Percentiles rank a stretch among this genome's conserved stretches.
phyloP scores from a whole-genome alignment of 441 rosid species.

The Erysimum cheiri region DNA sequence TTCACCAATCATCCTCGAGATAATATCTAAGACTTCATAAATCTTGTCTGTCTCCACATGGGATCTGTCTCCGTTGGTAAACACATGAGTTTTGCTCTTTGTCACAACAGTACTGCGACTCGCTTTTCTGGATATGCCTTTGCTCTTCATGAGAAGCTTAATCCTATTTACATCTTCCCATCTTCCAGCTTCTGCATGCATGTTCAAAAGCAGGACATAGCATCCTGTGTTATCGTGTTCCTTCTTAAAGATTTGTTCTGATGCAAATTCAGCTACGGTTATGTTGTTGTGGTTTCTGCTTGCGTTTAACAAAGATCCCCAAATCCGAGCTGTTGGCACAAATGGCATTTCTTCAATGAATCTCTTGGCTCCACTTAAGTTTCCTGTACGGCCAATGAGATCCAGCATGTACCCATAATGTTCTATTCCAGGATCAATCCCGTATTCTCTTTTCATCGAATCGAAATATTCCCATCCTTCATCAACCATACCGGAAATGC shows the following conservation, averaged over 20 bases:
- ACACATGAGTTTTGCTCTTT: constrained; percentile 47
- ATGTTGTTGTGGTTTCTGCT: constrained; percentile 54
- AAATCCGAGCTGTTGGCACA: constrained; percentile 55
- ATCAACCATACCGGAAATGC: constrained; percentile 60
- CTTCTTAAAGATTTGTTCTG: constrained; percentile 45
- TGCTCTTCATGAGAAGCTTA: constrained; percentile 53
- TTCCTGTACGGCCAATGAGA: constrained; percentile 59
- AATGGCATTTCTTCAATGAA: constrained; percentile 60
- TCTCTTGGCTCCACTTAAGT: constrained; percentile 50
- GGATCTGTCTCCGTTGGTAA: constrained; percentile 55
- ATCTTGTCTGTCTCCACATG: constrained; percentile 46
- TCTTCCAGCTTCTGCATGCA: constrained; percentile 66
- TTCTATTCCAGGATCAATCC: constrained; percentile 64
- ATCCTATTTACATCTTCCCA: constrained; percentile 61
- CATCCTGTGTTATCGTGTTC: constrained; percentile 66
- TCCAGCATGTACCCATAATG: constrained; percentile 67
- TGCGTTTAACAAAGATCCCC: constrained; percentile 70
- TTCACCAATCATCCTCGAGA: constrained; percentile 48
- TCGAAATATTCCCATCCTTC: constrained; percentile 61
- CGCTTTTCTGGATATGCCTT: constrained; percentile 55
- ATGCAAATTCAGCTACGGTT: constrained; percentile 59
- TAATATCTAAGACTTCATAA: constrained; percentile 51
- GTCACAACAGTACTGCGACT: constrained; percentile 52
- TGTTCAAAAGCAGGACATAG: constrained; percentile 55
- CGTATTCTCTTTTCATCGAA: constrained; percentile 56